Evolutionary conservation across 768 basidiomycete genomes (phyloP), one percentile per base, ranked within the genome.

Genomic region (Crassisporium funariophilum): DNA sequence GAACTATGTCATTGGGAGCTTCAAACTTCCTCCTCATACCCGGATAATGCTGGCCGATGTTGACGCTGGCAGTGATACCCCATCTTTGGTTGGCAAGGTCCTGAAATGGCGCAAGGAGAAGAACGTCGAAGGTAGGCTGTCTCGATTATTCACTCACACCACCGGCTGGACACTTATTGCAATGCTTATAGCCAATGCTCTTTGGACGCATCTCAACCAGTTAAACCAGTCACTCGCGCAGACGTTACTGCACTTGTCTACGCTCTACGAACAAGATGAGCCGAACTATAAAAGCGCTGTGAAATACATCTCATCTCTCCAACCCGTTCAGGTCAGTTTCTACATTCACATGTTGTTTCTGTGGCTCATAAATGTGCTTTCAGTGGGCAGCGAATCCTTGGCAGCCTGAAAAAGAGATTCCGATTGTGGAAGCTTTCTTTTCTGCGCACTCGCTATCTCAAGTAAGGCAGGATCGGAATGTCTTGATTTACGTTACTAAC

Each of bases 21-120:
- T 97, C 64, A 77, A 80, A 42, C 83, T 99, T 24, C 97, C 97
- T 2, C 91, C 90, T 0, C 68, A 83, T 41, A 85, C 89, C 16
- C 76, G 90, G 44, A 77, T 99, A 25, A 78, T 98, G 69, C 77
- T 99, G 16, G 97, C 95, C 19, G 97, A 99, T 61, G 93, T 98
- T 12, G 91, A 97, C 58, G 92, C 90, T 7, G 97, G 97, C 8
- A 95, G 90, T 55, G 91, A 98, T 59, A 98, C 97, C 2, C 97
- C 97, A 2, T 91, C 91, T 33, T 81, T 98, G 33, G 93, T 95
- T 9, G 83, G 91, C 22, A 86, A 91, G 65, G 97, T 99, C 3
- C 69, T 97, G 53, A 84, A 83, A 57, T 98, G 95, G 95, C 80
- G 90, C 34, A 79, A 82, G 57, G 79, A 83, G 34, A 75, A 86